Percentiles rank a stretch among this genome's conserved stretches.
These are phyloP conservation scores for Colletotrichum gigasporum DNA, from an alignment of 2,329 filamentous ascomycete genomes.

Conservation along the genomic window DNA sequence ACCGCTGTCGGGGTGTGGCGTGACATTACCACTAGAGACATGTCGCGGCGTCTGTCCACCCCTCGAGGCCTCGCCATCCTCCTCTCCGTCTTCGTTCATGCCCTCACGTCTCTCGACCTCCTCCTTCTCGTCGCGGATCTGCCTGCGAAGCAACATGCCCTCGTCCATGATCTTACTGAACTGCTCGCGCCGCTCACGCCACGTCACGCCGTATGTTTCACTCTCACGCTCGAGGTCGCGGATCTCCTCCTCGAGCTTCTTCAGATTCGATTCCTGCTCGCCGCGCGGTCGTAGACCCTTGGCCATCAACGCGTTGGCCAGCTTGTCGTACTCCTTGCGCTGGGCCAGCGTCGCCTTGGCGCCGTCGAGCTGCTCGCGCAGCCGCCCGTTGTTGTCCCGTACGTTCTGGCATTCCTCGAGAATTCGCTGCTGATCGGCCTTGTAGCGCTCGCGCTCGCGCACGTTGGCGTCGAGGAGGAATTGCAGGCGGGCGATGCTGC, in stretches of 20 bases:
- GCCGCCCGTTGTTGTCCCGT: conserved; percentile 75
- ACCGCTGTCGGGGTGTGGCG: conserved; percentile 57
- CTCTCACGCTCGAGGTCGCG: conserved; percentile 87
- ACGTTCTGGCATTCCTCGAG: conserved; percentile 81
- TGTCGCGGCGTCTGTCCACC: conserved; percentile 60
- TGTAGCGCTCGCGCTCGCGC: conserved; percentile 85
- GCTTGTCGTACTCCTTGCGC: conserved; percentile 86
- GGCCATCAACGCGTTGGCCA: conserved; percentile 76
- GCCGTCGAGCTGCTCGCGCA: conserved; percentile 80
- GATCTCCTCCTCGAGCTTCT: conserved; percentile 89
- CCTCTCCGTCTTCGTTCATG: conserved; percentile 76
- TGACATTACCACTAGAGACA: conserved; percentile 61
- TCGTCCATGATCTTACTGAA: conserved; percentile 91
- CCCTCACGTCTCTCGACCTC: conserved; percentile 90
- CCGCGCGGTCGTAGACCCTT: conserved; percentile 75
- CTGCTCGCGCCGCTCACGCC: conserved; percentile 85
- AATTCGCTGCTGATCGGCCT: conserved; percentile 81
- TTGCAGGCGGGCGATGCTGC: conserved; percentile 86
- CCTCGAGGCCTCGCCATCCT: conserved; percentile 58
- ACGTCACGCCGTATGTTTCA: conserved; percentile 81
- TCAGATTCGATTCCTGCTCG: conserved; percentile 80
- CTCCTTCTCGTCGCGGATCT: conserved; percentile 95
- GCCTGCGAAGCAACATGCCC: conserved; percentile 82
- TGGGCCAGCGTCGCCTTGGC: conserved; percentile 79
- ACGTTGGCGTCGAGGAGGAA: conserved; percentile 86